These are phyloP conservation scores for Sporothrix protearum DNA, from an alignment of 2,329 filamentous ascomycete species.

Conservation along the genomic window DNA sequence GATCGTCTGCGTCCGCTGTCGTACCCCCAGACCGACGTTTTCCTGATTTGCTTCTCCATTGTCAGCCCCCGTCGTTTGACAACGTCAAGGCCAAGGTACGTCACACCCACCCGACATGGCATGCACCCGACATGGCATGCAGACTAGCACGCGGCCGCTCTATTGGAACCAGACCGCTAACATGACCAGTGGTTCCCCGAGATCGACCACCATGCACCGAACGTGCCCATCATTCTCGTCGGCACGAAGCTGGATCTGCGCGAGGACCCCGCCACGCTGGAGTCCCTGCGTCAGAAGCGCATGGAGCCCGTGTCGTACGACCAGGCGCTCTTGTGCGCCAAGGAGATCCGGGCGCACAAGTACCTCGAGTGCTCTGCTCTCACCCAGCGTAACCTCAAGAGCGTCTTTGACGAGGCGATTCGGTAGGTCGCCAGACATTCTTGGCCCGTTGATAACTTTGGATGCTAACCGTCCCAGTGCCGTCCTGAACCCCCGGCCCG, in stretches of 20 bases:
- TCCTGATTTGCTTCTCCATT: constrained; percentile 97
- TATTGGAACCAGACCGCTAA: background rate
- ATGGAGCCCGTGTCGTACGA: constrained; percentile 98
- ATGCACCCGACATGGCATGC: background rate
- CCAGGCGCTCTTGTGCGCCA: constrained; percentile 80
- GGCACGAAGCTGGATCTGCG: constrained; percentile 95
- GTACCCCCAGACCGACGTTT: constrained; percentile 97
- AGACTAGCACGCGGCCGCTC: constrained; percentile 13
- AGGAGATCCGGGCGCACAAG: constrained; percentile 94
- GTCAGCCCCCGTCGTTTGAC: constrained; percentile 97
- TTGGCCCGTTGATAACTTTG: no score
- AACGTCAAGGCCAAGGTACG: constrained; percentile 96
- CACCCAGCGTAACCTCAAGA: constrained; percentile 95
- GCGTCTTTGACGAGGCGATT: constrained; percentile 97
- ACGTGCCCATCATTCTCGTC: constrained; percentile 93
- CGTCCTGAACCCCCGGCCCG: constrained; percentile 65
- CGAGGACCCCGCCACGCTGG: constrained; percentile 78
- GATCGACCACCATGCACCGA: constrained; percentile 93
- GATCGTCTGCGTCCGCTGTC: constrained; percentile 90
- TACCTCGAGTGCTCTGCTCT: constrained; percentile 97
- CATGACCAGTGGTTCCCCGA: constrained; percentile 82
- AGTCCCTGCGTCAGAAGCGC: constrained; percentile 81
- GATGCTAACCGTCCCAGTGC: constrained; percentile 46
- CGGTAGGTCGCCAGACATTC: constrained; percentile 57
- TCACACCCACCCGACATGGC: no score